Conservation (phyloP, 148 eudicot species). For the Amaranthus palmeri region DNA sequence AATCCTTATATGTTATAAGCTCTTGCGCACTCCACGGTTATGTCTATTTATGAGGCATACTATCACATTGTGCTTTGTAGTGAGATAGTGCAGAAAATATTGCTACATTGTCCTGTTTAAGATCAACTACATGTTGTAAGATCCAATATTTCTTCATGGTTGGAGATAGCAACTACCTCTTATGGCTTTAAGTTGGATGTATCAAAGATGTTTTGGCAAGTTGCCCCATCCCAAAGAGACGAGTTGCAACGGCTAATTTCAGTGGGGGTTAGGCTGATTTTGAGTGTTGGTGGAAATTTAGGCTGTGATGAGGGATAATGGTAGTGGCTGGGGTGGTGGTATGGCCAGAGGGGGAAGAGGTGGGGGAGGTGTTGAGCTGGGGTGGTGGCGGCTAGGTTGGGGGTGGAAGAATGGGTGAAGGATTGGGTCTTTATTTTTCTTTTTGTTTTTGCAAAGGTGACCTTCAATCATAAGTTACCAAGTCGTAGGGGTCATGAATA, state of each 20-base stretch:
- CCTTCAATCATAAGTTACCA: too few species aligned
- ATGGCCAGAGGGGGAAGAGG: too few species aligned
- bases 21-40: constrained; percentile 86
- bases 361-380: neutral
- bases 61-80: constrained; percentile 82
- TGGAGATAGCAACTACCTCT: constrained; percentile 81
- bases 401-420: too few species aligned
- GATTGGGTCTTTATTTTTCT: too few species aligned
- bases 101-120: constrained; percentile 64
- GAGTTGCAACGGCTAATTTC: constrained; percentile 69
- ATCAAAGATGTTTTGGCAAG: constrained; percentile 95
- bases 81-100: constrained; percentile 91
- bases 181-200: constrained; percentile 83
- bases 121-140: constrained; percentile 71
- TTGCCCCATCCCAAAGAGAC: constrained; percentile 75
- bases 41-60: constrained; percentile 99
- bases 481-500: too few species aligned
- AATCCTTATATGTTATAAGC: constrained; percentile 71
- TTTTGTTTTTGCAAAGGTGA: too few species aligned
- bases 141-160: constrained; percentile 69
- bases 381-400: too few species aligned
- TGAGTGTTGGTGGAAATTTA: constrained; percentile 90
- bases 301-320: constrained; percentile 62
- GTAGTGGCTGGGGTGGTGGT: constrained; percentile 26
- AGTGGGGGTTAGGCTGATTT: too few species aligned